Base-by-base conservation (phyloP, 371 early-diverging fungal genomes). In the Zancudomyces culisetae region DNA sequence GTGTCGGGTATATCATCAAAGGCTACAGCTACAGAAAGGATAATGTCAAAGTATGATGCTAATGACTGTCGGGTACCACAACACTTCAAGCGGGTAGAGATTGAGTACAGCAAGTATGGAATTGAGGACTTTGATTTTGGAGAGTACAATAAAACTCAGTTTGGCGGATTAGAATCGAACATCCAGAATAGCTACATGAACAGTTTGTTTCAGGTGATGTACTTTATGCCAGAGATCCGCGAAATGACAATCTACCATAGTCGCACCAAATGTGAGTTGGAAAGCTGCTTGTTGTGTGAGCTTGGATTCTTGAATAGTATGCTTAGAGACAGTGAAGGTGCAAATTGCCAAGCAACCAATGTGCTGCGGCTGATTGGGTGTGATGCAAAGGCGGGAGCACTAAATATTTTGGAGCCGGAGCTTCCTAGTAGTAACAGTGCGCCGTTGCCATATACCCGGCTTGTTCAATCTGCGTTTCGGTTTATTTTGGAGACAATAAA, bases 51-150 rank as follows among this genome's bases (percentile, higher is more conserved):
- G n/a, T 24, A 1, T 13, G n/a, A 24, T 63, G 54, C 49, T 42
- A 6, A n/a, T 45, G 24, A 19, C 48, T 13, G 27, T 45, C n/a
- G 48, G 28, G n/a, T 35, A 45, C 68, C 66, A 29, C 51, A 55
- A 45, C 66, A 67, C 2, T 40, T 66, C 49, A 58, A 53, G 29
- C 55, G 41, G 15, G 60, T 66, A 56, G 61, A 58, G 12, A 66
- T 66, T 42, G 55, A 55, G 53, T 66, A 66, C 48, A 63, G 64
- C 57, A 50, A 80, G 58, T 95, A 93, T 63, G 96, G 96, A 27
- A 81, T 95, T 2, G 94, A 95, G 45, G 96, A 95, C 70, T 95
- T 93, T 64, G 93, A 95, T 61, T 95, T 95, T 73, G 87, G 79
- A 60, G 83, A 81, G 58, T 95, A 85, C 69, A 95, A 95, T 69